Base-by-base conservation (phyloP, 352 stramenopile genomes). In the Phytophthora podocarpi region DNA sequence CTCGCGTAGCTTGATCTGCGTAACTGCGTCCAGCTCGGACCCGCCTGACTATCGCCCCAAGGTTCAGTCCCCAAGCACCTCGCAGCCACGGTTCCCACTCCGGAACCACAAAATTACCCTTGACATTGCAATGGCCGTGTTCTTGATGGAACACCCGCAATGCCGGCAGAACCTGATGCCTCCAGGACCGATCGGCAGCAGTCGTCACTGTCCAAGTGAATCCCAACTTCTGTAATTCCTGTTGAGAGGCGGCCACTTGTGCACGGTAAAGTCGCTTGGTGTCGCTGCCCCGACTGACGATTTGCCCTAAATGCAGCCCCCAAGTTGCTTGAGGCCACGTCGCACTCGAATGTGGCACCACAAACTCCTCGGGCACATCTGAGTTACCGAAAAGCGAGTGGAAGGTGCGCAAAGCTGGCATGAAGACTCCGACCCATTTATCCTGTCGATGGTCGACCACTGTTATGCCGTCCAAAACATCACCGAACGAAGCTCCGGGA, bases 131-230 rank as follows among this genome's bases (percentile, higher is more conserved):
- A 24, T 70, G 59, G 4, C 65, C 60, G 26, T 63, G 24, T 26
- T 63, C 36, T 20, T 61, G 59, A 9, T 52, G 45, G 40, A 74
- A 74, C 2, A 57, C 21, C 2, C 18, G 30, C 24, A 74, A 57
- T 2, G 49, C 59, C 6, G 65, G 65, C n/a, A 74, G 12, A 21
- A 74, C 43, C 18, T 74, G 65, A 23, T 49, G 31, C 27, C 31
- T 64, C 65, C 65, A 74, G 1, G 39, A 40, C 18, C 54, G 60
- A 56, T 74, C 65, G 5, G 53, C 54, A 20, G 31, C 43, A 30
- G 41, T 74, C 15, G 46, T 72, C 35, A 20, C 13, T 40, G 42
- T 65, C 58, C 58, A 72, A 0, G 53, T 74, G 34, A 70, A 70
- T 1, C 47, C 52, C 30, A 72, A 35, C 8, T 64, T 41, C 1